These are phyloP conservation scores for Mycena floridula DNA, from an alignment of 768 basidiomycete species.

Conservation along the genomic window DNA sequence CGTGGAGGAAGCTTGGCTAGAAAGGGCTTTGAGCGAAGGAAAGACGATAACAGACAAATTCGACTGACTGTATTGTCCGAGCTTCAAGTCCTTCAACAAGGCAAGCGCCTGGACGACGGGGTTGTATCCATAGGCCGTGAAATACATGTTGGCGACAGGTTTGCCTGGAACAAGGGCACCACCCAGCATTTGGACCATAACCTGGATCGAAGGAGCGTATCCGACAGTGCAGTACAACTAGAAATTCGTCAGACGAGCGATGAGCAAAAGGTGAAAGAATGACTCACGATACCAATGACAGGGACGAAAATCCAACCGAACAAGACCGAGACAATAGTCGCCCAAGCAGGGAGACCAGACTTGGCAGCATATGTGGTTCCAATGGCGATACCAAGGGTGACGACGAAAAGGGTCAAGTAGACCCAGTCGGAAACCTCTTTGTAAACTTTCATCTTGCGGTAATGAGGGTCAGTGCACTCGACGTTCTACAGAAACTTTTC, in stretches of 20 bases:
- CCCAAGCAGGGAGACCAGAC: constrained; percentile 32
- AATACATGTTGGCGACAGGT: constrained; percentile 33
- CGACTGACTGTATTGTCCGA: no score
- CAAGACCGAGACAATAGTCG: constrained; percentile 33
- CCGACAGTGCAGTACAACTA: constrained; percentile 40
- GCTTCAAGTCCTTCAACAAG: constrained; percentile 24
- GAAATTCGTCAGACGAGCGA: constrained; percentile 7
- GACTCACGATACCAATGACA: constrained; percentile 37
- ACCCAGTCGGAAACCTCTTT: constrained; percentile 30
- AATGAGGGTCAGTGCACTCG: constrained; percentile 30
- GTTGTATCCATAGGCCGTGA: constrained; percentile 27
- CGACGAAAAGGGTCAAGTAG: constrained; percentile 26
- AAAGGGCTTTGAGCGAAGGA: background rate
- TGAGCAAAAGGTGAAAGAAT: background rate
- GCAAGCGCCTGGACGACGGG: constrained; percentile 22
- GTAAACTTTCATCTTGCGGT: constrained; percentile 32
- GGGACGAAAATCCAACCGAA: constrained; percentile 40
- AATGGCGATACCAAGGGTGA: constrained; percentile 24
- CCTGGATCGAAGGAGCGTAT: constrained; percentile 25
- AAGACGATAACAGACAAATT: no score
- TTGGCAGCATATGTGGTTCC: constrained; percentile 28
- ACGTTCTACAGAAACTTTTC: constrained; percentile 25
- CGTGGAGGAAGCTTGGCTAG: constrained; percentile 50
- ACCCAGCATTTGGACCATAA: constrained; percentile 40
- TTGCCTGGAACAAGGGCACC: constrained; percentile 39